Percentiles rank a stretch among this genome's conserved stretches.
These are phyloP conservation scores for Aspergillus steynii DNA, from an alignment of 495 filamentous ascomycete genomes.

Conservation along the genomic window DNA sequence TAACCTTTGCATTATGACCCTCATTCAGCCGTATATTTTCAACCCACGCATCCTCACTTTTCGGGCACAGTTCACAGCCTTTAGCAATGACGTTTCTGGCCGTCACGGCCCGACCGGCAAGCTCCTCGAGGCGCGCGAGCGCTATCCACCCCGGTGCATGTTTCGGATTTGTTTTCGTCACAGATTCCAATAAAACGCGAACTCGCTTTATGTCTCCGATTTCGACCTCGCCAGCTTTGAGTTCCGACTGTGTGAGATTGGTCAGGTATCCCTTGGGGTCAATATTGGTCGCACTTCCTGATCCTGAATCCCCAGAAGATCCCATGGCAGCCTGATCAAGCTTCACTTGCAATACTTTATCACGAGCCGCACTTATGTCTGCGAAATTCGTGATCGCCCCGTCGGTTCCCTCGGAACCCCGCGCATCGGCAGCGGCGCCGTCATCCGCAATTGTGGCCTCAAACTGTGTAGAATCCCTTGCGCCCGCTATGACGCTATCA, in stretches of 20 bases:
- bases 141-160: constrained; percentile 98
- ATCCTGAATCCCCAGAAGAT: constrained; percentile 65
- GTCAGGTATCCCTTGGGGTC: constrained; percentile 97
- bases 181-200: constrained; percentile 88
- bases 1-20: constrained; percentile 88
- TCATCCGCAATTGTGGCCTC: constrained; percentile 84
- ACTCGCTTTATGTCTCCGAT: constrained; percentile 95
- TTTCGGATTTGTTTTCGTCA: constrained; percentile 92
- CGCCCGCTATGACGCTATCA: constrained; percentile 90
- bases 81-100: constrained; percentile 81
- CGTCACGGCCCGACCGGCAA: constrained; percentile 85
- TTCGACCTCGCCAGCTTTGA: constrained; percentile 74
- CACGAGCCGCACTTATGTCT: constrained; percentile 92
- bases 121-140: constrained; percentile 85
- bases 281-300: constrained; percentile 85
- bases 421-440: constrained; percentile 51
- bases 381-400: constrained; percentile 97
- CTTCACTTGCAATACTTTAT: constrained; percentile 88
- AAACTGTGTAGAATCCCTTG: constrained; percentile 75
- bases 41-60: constrained; percentile 93
- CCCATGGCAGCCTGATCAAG: constrained; percentile 84
- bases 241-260: constrained; percentile 74
- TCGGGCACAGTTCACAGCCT: constrained; percentile 87
- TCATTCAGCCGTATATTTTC: constrained; percentile 93
- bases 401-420: constrained; percentile 57